Percentiles rank a stretch among this genome's conserved stretches.
phyloP scores from a whole-genome alignment of 2,329 filamentous ascomycete genomes.

The Colletotrichum sp. region DNA sequence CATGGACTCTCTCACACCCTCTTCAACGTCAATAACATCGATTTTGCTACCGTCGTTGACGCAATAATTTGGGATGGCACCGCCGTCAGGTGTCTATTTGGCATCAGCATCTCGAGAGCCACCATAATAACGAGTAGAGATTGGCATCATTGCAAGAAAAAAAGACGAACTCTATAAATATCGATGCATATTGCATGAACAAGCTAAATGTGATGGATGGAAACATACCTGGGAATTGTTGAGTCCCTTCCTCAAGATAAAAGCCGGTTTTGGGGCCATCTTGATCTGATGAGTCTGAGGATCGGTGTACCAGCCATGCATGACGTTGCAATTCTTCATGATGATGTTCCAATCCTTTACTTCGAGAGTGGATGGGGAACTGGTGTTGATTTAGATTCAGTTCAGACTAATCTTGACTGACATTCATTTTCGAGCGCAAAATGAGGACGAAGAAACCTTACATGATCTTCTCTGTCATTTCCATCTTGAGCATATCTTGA shows the following conservation, averaged over 20 bases:
- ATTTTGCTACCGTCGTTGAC: background rate
- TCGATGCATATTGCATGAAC: background rate
- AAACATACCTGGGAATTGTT: background rate
- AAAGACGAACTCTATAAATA: background rate
- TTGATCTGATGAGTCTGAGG: background rate
- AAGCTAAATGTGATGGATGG: no score
- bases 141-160: no score
- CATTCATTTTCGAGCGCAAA: background rate
- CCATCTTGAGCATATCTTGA: background rate
- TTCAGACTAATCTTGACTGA: background rate
- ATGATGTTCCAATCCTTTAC: background rate
- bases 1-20: background rate
- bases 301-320: conserved; percentile 5
- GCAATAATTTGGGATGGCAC: background rate
- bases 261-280: background rate
- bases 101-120: background rate
- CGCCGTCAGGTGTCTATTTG: background rate
- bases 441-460: background rate
- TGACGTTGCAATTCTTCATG: conserved; percentile 1
- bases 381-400: background rate
- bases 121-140: no score
- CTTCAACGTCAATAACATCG: background rate
- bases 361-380: background rate
- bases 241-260: background rate
- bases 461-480: background rate